Percentiles rank a stretch among this genome's conserved stretches.
These are phyloP conservation scores for Pyrenochaeta sp. DNA, from an alignment of 2,329 filamentous ascomycete genomes.

Conservation along the genomic window DNA sequence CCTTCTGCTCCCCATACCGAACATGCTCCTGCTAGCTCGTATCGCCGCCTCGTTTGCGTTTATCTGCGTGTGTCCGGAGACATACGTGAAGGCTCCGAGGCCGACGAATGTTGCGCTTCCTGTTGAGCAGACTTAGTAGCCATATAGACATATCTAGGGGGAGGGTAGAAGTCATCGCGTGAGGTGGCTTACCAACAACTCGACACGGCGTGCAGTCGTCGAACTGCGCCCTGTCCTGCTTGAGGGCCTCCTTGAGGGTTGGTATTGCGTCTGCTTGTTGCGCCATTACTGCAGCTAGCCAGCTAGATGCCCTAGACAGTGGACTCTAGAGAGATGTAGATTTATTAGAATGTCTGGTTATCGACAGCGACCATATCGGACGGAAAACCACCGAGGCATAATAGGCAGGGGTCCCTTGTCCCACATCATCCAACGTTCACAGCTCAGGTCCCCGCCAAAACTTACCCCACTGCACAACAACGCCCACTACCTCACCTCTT, in stretches of 20 bases:
- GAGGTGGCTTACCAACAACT: slow-evolving; percentile 66
- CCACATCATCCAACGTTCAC: slow-evolving; percentile 12
- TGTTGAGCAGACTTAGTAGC: slow-evolving; percentile 19
- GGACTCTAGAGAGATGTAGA: not conserved
- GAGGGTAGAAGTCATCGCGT: not conserved
- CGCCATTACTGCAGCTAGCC: slow-evolving; percentile 16
- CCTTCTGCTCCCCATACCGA: slow-evolving; percentile 53
- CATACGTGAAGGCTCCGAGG: slow-evolving; percentile 57
- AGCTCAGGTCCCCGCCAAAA: slow-evolving; percentile 33
- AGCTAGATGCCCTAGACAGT: not conserved
- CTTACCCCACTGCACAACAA: slow-evolving; percentile 21
- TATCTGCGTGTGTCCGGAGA: slow-evolving; percentile 56
- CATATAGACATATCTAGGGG: not conserved
- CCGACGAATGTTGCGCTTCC: slow-evolving; percentile 57
- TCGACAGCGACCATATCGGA: not conserved
- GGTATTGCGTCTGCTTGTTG: slow-evolving; percentile 24
- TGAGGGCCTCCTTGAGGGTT: slow-evolving; percentile 40
- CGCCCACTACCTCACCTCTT: slow-evolving; percentile 13
- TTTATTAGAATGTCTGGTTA: not conserved
- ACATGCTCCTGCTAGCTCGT: slow-evolving; percentile 50
- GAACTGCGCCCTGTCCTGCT: slow-evolving; percentile 44
- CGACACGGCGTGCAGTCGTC: slow-evolving; percentile 76
- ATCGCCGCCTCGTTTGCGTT: slow-evolving; percentile 52
- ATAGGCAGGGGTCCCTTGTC: slow-evolving; percentile 14
- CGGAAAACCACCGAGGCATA: not conserved